phyloP scores from a whole-genome alignment of 768 basidiomycete species.

The Agaricus sinodeliciosus region DNA sequence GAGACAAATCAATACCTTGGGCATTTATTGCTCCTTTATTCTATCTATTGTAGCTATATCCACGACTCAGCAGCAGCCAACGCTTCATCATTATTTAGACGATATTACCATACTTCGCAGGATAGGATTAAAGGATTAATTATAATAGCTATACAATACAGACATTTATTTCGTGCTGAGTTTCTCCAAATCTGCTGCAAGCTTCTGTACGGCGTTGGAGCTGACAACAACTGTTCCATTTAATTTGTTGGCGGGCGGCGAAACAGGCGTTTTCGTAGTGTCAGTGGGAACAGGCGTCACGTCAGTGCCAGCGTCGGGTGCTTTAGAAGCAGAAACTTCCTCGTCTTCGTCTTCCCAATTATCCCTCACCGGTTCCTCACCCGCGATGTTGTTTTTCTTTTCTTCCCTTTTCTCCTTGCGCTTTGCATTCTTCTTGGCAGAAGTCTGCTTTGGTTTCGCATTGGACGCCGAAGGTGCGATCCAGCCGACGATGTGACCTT shows the following conservation, averaged over 20 bases:
- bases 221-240: constrained; percentile 11
- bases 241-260: constrained; percentile 3
- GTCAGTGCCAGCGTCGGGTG: constrained; percentile 21
- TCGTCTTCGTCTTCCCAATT: constrained; percentile 77
- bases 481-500: constrained; percentile 84
- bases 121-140: constrained; percentile 11
- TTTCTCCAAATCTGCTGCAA: constrained; percentile 50
- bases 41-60: not conserved
- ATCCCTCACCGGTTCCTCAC: constrained; percentile 51
- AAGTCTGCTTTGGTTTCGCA: constrained; percentile 60
- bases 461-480: constrained; percentile 44
- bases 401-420: constrained; percentile 62
- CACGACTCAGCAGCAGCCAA: not conserved
- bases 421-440: constrained; percentile 78
- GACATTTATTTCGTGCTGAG: constrained; percentile 44
- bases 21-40: too few species aligned
- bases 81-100: too few species aligned
- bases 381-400: constrained; percentile 28
- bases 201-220: constrained; percentile 16
- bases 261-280: constrained; percentile 15
- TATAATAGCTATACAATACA: constrained; percentile 23
- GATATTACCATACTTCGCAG: not conserved
- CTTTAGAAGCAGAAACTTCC: constrained; percentile 19
- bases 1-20: constrained; percentile 16
- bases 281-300: constrained; percentile 13